Evolutionary conservation across 768 basidiomycete species (phyloP).

Genomic region (Mycena galopus): DNA sequence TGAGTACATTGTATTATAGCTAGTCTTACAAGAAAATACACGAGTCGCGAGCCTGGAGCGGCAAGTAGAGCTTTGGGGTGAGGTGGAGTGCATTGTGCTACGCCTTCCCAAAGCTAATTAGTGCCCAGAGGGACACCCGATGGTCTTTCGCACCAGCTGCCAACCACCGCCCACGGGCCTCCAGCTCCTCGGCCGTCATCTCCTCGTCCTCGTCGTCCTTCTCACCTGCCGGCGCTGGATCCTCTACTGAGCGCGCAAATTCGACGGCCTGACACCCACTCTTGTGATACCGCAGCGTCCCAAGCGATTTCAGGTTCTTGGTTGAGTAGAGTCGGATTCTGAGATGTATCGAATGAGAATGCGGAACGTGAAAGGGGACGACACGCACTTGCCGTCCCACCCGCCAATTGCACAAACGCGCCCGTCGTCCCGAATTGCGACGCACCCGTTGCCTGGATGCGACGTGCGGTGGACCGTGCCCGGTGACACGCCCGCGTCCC

Average conservation of each 20-base stretch:
- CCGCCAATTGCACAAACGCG: slow-evolving; percentile 89
- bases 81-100: background rate
- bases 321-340: slow-evolving; percentile 90
- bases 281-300: slow-evolving; percentile 88
- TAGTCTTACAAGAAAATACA: background rate
- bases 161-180: slow-evolving; percentile 70
- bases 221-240: slow-evolving; percentile 25
- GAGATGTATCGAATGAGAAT: background rate
- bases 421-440: slow-evolving; percentile 83
- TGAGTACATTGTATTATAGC: background rate
- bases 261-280: slow-evolving; percentile 78
- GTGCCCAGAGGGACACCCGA: slow-evolving; percentile 79
- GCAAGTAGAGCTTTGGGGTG: too few species aligned
- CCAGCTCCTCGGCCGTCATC: slow-evolving; percentile 58
- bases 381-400: slow-evolving; percentile 91
- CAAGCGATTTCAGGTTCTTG: slow-evolving; percentile 84
- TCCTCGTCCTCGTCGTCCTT: slow-evolving; percentile 67
- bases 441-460: slow-evolving; percentile 81
- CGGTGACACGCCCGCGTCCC: slow-evolving; percentile 35
- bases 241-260: slow-evolving; percentile 64
- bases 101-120: slow-evolving; percentile 63
- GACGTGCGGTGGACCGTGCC: slow-evolving; percentile 69
- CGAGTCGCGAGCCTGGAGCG: background rate
- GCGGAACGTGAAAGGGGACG: background rate
- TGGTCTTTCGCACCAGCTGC: slow-evolving; percentile 75